Base-by-base conservation (phyloP, 805 yeast species). In the Starmerella ratchasimensis region DNA sequence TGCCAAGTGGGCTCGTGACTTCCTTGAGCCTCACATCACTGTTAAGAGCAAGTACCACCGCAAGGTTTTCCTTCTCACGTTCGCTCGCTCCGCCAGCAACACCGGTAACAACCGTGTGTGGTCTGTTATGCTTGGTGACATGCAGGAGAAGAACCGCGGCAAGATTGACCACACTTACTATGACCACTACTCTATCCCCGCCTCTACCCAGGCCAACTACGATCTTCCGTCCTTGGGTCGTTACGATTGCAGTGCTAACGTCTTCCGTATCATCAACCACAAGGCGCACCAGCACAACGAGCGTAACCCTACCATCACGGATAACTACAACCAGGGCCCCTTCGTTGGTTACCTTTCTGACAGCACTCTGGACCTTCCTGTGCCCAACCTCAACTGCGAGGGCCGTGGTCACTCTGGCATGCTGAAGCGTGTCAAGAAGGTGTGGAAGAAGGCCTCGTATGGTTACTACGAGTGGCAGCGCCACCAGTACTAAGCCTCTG, bases 131-230 rank as follows among this genome's bases (percentile, higher is more conserved):
- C 59, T 69, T 28, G 73, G 74, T 46, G 71, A 69, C 45, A 52
- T 69, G 42, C 64, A 67, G 41, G 62, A 62, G 28, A 45, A 50
- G 4, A 49, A 56, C 43, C 53, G 57, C 45, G 71, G 70, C 45
- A 65, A 69, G 36, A 49, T 55, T 10, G 74, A 69, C 48, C 45
- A 47, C 42, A 68, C 68, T 30, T 68, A 58, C 61, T 69, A 69
- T 57, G 63, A 66, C 54, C 74, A 69, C 53, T 69, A 68, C 61
- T 63, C 72, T 25, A 63, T 64, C 50, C 44, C 68, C 34, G 58
- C 74, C n/a, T 50, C 72, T 26, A 61, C 65, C 33, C 62, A 65
- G 56, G 69, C 65, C 39, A 69, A 69, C 64, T 69, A 65, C 69
- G 64, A 59, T 41, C 62, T 69, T 39, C 62, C 65, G 28, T 55